These are phyloP conservation scores for Theobroma cacao DNA, from an alignment of 345 rosid species.

Conservation along the genomic window DNA sequence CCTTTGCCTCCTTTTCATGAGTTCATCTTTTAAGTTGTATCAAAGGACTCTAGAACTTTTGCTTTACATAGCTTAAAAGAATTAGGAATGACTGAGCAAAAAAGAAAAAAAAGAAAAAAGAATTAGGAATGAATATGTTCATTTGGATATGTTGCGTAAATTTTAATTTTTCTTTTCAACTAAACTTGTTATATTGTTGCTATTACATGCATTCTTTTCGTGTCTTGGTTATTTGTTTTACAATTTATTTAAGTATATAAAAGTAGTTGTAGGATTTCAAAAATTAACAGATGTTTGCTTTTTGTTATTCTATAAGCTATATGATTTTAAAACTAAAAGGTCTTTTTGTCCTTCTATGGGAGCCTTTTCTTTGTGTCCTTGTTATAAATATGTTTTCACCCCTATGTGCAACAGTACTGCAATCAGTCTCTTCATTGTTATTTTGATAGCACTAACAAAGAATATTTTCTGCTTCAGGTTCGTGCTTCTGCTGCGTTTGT, in stretches of 20 bases:
- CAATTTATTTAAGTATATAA: not conserved
- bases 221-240: not conserved
- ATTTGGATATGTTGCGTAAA: not conserved
- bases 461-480: constrained; percentile 37
- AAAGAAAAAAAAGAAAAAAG: no score
- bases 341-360: not conserved
- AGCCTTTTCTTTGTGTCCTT: not conserved
- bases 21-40: not conserved
- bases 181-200: not conserved
- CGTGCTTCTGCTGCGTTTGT: constrained; percentile 80
- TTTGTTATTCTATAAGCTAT: not conserved
- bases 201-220: not conserved
- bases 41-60: not conserved
- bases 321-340: not conserved
- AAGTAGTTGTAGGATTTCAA: not conserved
- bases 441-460: not conserved
- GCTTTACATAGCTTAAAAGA: not conserved
- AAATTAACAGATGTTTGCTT: not conserved
- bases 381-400: not conserved
- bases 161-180: not conserved
- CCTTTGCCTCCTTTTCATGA: not conserved
- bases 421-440: not conserved
- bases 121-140: not conserved
- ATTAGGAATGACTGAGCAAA: no score
- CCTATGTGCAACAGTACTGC: not conserved